Conservation (phyloP, 2,329 filamentous ascomycete genomes). For the Diaporthe sp. region DNA sequence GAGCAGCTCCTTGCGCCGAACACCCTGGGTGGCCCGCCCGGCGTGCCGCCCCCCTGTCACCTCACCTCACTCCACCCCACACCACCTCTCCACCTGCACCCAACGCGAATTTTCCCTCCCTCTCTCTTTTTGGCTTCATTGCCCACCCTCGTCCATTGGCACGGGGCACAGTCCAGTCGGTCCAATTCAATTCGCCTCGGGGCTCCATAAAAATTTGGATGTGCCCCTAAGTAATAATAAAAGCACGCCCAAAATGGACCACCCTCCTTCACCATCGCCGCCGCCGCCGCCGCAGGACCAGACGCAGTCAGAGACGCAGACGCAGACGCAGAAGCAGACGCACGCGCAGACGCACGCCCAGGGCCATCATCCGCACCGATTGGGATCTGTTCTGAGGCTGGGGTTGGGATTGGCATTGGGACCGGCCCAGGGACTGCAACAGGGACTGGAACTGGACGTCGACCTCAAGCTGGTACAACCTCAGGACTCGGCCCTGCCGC, state of each 20-base stretch:
- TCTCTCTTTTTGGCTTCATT: slow-evolving; percentile 36
- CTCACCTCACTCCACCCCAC: slow-evolving; percentile 14
- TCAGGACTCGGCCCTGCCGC: slow-evolving; percentile 25
- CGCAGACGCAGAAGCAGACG: slow-evolving; percentile 1
- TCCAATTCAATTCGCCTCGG: slow-evolving; percentile 37
- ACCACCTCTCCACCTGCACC: slow-evolving; percentile 17
- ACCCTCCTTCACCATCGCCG: slow-evolving; percentile 62
- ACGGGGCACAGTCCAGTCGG: slow-evolving; percentile 34
- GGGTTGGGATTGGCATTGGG: not conserved
- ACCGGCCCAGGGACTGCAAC: not conserved
- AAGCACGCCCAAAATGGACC: slow-evolving; percentile 34
- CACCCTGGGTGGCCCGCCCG: not conserved
- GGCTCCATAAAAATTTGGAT: slow-evolving; percentile 39
- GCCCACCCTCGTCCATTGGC: slow-evolving; percentile 31
- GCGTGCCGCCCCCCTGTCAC: slow-evolving; percentile 13
- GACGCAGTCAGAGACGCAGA: not conserved
- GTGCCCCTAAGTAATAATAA: slow-evolving; percentile 40
- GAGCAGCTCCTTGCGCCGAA: not conserved
- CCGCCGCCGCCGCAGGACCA: slow-evolving; percentile 86
- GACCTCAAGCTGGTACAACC: slow-evolving; percentile 17
- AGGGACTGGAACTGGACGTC: slow-evolving; percentile 8
- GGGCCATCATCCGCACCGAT: slow-evolving; percentile 3
- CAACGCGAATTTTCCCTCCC: slow-evolving; percentile 36
- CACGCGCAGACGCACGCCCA: slow-evolving; percentile 16
- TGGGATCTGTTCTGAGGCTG: slow-evolving; percentile 4